Evolutionary conservation across 2,329 filamentous ascomycete genomes (phyloP), one percentile per base, ranked within the genome.

Genomic region (Aspergillus bombycis): DNA sequence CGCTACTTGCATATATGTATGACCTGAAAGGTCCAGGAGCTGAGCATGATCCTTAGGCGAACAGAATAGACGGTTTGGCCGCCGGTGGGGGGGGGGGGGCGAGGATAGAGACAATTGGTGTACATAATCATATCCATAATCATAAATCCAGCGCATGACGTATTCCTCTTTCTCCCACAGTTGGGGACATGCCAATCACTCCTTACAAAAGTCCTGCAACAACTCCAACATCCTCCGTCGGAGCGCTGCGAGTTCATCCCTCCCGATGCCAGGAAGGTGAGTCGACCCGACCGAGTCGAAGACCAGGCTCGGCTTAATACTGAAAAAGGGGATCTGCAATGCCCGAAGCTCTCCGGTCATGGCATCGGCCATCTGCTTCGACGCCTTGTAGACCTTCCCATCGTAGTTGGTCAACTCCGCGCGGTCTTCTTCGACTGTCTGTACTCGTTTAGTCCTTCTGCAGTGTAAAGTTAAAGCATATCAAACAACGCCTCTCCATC

Each of bases 251-350:
- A 48, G 12, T n/a, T 32, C 48, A 52, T 32, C 28, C 26, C 9
- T n/a, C 19, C 48, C 48, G 28, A 30, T n/a, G 4, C 28, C 48
- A 23, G 26, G 48, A 32, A 2, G 14, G 5, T n/a, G 28, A n/a
- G 28, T 16, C 28, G 26, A 11, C 14, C 21, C 21, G 8, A 19
- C 8, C 48, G 48, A 23, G 28, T 32, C 21, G 16, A 52, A 11
- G 32, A 55, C 21, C 10, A 55, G 52, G 19, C 52, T 55, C 84
- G 69, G 12, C 80, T 77, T 80, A 32, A 85, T 83, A 7, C 82
- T 84, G 70, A 88, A 89, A 71, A 89, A 89, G 0, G 87, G 87
- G 41, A 89, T 83, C 10, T 84, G 86, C 36, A 90, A 72, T 9
- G 75, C 78, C 62, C 85, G 85, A 54, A 91, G 74, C 66, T 87